Percentiles rank a stretch among this genome's conserved stretches.
Evolutionary conservation across 345 rosid genomes (phyloP).

Genomic region (Luvunga scandens): DNA sequence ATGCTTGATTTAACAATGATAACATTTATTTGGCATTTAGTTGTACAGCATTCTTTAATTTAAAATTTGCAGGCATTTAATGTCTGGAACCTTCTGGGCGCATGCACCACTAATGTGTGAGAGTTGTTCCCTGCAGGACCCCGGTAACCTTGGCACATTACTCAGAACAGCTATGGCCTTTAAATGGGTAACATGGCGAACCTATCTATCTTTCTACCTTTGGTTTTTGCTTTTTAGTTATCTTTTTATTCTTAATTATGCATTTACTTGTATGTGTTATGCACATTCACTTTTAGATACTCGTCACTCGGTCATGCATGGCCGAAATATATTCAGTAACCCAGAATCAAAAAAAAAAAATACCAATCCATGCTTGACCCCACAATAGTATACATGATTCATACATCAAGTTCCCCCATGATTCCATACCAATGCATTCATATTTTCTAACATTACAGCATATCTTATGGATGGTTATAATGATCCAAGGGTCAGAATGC

Average conservation of each 20-base stretch:
- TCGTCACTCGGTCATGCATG: background rate
- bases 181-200: slow-evolving; percentile 53
- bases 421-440: background rate
- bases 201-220: background rate
- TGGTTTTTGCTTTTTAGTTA: background rate
- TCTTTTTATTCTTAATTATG: background rate
- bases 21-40: slow-evolving; percentile 6
- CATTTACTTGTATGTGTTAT: background rate
- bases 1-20: slow-evolving; percentile 3
- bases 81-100: slow-evolving; percentile 7
- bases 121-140: slow-evolving; percentile 62
- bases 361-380: background rate
- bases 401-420: background rate
- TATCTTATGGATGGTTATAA: too few species aligned
- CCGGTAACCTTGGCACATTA: slow-evolving; percentile 90
- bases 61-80: slow-evolving; percentile 14
- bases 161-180: slow-evolving; percentile 89
- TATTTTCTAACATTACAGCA: background rate
- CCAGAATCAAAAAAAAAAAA: background rate
- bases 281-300: background rate
- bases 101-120: slow-evolving; percentile 17
- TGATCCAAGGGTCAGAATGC: background rate
- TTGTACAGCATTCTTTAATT: background rate
- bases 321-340: background rate
- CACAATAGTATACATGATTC: background rate